These are phyloP conservation scores for Wallemia hederae DNA, from an alignment of 1,284 basidiomycete species.

Conservation along the genomic window DNA sequence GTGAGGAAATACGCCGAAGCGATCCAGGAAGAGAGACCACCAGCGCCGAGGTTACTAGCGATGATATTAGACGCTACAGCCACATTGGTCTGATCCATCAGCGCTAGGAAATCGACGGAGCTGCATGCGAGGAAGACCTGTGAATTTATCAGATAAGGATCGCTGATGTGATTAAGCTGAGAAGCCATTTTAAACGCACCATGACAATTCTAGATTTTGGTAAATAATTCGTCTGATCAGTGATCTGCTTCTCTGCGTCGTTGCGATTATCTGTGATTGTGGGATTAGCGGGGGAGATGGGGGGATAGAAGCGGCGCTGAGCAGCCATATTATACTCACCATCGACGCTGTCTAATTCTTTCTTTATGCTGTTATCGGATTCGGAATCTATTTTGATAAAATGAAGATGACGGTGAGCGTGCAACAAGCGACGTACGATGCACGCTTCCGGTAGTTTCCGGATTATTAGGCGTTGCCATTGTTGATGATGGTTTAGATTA, in stretches of 20 bases:
- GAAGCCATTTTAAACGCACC: neutral
- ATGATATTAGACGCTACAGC: neutral
- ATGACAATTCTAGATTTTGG: neutral
- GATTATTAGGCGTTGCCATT: no score
- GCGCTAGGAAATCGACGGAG: neutral
- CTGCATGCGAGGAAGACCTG: neutral
- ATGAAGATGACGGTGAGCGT: neutral
- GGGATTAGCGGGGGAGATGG: neutral
- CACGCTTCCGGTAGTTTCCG: neutral
- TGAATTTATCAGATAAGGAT: no score
- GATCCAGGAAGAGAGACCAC: neutral
- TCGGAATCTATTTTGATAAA: neutral
- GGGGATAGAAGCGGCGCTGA: neutral
- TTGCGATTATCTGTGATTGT: neutral
- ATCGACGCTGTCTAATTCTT: neutral
- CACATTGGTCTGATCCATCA: conserved; percentile 1
- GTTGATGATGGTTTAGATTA: neutral
- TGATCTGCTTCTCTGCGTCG: neutral
- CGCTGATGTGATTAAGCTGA: no score
- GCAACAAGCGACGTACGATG: neutral
- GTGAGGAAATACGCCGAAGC: neutral
- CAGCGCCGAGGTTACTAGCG: neutral
- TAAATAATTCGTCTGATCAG: conserved; percentile 1
- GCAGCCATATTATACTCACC: no score
- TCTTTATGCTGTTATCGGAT: neutral